Percentiles rank a stretch among this genome's conserved stretches.
Conservation (phyloP, 192 early-diverging fungal genomes). For the Chytriomyces confervae region DNA sequence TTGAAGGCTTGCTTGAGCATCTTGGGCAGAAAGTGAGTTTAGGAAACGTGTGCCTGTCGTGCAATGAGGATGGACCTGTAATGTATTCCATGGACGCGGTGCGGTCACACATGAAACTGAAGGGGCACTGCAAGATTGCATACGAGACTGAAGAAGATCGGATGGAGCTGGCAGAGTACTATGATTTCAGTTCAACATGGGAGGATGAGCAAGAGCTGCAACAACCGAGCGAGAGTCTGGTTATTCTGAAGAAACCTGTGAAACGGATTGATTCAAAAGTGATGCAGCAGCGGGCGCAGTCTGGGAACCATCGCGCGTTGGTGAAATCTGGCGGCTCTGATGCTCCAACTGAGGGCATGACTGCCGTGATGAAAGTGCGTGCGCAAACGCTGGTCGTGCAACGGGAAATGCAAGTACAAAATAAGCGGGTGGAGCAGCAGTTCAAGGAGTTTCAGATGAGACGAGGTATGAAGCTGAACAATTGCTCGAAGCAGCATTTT, state of each 20-base stretch:
- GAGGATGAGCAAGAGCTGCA: background rate
- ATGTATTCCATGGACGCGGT: slow-evolving; percentile 79
- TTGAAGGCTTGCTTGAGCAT: slow-evolving; percentile 83
- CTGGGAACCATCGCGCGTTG: too few species aligned
- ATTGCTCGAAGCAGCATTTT: too few species aligned
- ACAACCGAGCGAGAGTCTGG: background rate
- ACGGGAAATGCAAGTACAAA: slow-evolving; percentile 46
- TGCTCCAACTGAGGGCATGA: too few species aligned
- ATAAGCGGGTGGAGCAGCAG: slow-evolving; percentile 58
- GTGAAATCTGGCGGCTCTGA: too few species aligned
- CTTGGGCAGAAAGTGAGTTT: slow-evolving; percentile 87
- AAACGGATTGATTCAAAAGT: background rate
- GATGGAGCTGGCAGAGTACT: slow-evolving; percentile 86
- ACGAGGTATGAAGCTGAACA: too few species aligned
- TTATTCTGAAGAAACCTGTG: background rate
- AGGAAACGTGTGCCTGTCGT: slow-evolving; percentile 89
- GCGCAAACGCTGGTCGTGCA: background rate
- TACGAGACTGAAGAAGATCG: slow-evolving; percentile 87
- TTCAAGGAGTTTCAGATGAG: slow-evolving; percentile 29
- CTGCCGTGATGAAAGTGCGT: background rate
- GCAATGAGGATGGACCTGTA: slow-evolving; percentile 79
- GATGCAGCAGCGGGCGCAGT: too few species aligned
- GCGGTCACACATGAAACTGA: slow-evolving; percentile 79
- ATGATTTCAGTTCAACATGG: slow-evolving; percentile 77
- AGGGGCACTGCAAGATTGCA: slow-evolving; percentile 90